Conservation (phyloP, 192 early-diverging fungal species). For the Mortierella antarctica region DNA sequence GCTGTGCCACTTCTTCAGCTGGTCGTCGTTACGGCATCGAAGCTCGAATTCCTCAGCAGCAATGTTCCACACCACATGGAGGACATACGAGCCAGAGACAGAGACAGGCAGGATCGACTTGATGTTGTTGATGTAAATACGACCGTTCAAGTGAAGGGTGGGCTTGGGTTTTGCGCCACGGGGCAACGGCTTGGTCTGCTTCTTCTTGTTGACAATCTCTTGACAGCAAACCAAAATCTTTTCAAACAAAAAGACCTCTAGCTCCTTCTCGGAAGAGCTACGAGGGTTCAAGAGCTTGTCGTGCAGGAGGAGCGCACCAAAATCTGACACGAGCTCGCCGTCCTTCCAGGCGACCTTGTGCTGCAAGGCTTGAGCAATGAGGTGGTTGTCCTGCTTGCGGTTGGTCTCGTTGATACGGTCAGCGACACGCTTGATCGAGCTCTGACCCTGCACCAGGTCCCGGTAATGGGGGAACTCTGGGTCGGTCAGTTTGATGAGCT, state of each 20-base stretch:
- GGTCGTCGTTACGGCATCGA: slow-evolving; percentile 92
- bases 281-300: slow-evolving; percentile 90
- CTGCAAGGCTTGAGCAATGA: slow-evolving; percentile 82
- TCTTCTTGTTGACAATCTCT: slow-evolving; percentile 69
- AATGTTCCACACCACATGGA: slow-evolving; percentile 88
- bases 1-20: slow-evolving; percentile 88
- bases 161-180: slow-evolving; percentile 69
- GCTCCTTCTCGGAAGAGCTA: slow-evolving; percentile 82
- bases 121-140: slow-evolving; percentile 89
- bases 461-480: slow-evolving; percentile 58
- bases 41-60: slow-evolving; percentile 85
- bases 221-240: slow-evolving; percentile 94
- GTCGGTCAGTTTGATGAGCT: slow-evolving; percentile 74
- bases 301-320: slow-evolving; percentile 85
- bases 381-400: slow-evolving; percentile 89
- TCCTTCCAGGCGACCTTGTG: slow-evolving; percentile 94
- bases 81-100: slow-evolving; percentile 57
- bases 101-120: slow-evolving; percentile 47
- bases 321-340: slow-evolving; percentile 77
- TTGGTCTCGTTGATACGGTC: slow-evolving; percentile 92
- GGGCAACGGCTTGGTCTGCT: slow-evolving; percentile 48
- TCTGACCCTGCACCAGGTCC: slow-evolving; percentile 79
- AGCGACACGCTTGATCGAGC: slow-evolving; percentile 85
- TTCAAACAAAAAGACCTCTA: slow-evolving; percentile 94
- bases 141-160: slow-evolving; percentile 82